Evolutionary conservation across 2,329 filamentous ascomycete genomes (phyloP).

Genomic region (Fusarium marasasianum): DNA sequence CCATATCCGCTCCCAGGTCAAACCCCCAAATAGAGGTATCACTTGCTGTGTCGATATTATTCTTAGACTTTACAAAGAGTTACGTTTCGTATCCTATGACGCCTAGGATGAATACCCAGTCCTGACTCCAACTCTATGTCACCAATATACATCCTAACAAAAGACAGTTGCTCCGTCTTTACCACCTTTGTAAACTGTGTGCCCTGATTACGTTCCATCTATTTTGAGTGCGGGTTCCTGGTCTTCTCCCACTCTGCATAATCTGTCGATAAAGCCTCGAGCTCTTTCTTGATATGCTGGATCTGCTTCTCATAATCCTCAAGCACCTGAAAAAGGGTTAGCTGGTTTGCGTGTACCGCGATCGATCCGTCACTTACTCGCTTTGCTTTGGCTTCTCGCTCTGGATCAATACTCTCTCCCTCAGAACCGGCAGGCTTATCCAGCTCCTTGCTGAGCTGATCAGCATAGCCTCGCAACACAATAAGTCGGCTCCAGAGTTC

Average conservation of each 20-base stretch:
- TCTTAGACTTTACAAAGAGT: constrained; percentile 26
- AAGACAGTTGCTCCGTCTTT: constrained; percentile 15
- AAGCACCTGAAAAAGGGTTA: constrained; percentile 65
- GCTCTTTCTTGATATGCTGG: constrained; percentile 77
- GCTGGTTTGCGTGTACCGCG: constrained; percentile 17
- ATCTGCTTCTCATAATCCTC: constrained; percentile 86
- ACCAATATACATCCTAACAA: constrained; percentile 31
- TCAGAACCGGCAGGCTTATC: constrained; percentile 70
- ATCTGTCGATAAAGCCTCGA: constrained; percentile 69
- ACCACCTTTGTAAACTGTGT: neutral
- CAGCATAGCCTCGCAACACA: constrained; percentile 76
- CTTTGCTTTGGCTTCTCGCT: constrained; percentile 76
- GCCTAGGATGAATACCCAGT: constrained; percentile 36
- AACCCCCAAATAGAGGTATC: neutral
- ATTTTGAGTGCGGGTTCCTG: constrained; percentile 52
- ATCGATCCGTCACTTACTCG: constrained; percentile 63
- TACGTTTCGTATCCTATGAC: constrained; percentile 32
- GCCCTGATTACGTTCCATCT: constrained; percentile 27
- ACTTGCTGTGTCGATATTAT: constrained; percentile 12
- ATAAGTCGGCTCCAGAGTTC: constrained; percentile 88
- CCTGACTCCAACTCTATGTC: constrained; percentile 34
- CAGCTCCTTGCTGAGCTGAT: constrained; percentile 77
- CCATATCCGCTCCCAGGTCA: neutral
- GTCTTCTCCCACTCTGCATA: constrained; percentile 66
- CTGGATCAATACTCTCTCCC: constrained; percentile 70